phyloP scores from a whole-genome alignment of 192 early-diverging fungal species.

The Diversispora eburnea region DNA sequence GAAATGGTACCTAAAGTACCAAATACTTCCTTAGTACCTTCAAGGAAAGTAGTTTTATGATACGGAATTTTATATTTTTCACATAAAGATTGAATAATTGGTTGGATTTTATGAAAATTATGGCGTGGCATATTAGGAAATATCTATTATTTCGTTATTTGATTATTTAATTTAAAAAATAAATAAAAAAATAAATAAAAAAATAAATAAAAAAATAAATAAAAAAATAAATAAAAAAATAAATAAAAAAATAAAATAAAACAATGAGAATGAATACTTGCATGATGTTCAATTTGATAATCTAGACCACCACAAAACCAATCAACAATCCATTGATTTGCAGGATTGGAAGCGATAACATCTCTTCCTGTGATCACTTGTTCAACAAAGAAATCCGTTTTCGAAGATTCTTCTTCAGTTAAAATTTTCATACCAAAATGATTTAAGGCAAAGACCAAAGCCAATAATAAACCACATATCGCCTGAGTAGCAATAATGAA shows the following conservation, averaged over 20 bases:
- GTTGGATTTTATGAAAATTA: constrained; percentile 58
- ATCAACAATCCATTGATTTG: constrained; percentile 35
- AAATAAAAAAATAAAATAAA: background rate
- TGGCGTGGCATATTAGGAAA: constrained; percentile 81
- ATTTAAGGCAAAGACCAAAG: constrained; percentile 75
- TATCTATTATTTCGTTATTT: constrained; percentile 38
- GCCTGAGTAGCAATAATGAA: constrained; percentile 65
- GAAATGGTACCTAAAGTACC: constrained; percentile 46
- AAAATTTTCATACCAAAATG: constrained; percentile 87
- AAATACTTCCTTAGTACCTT: constrained; percentile 64
- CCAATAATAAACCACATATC: constrained; percentile 66
- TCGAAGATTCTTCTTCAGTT: constrained; percentile 54
- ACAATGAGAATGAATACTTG: constrained; percentile 27
- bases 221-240: background rate
- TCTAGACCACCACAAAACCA: constrained; percentile 85
- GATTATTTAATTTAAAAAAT: too few species aligned
- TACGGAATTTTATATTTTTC: constrained; percentile 63
- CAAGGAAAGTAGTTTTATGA: constrained; percentile 56
- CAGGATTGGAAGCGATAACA: constrained; percentile 52
- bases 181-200: background rate
- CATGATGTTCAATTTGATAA: constrained; percentile 87
- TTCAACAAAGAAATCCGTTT: constrained; percentile 73
- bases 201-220: background rate
- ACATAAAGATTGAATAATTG: constrained; percentile 62
- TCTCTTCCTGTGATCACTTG: constrained; percentile 78